Conservation (phyloP, 2,329 filamentous ascomycete species). For the Clonostachys solani region DNA sequence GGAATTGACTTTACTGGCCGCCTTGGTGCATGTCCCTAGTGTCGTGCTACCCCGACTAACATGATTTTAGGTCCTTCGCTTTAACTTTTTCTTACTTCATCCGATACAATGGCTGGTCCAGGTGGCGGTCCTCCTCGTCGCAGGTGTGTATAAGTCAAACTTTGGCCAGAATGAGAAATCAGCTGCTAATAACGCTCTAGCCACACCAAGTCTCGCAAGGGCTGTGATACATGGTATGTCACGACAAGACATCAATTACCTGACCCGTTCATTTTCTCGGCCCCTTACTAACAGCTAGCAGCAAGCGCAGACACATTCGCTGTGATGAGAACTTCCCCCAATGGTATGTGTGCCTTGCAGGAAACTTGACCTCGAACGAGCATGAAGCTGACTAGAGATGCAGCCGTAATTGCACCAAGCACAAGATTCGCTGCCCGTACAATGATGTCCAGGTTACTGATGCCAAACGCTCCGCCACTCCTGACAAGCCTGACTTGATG, state of each 20-base stretch:
- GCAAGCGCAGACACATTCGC: constrained; percentile 92
- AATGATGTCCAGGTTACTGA: constrained; percentile 74
- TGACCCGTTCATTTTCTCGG: not conserved
- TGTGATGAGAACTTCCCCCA: constrained; percentile 98
- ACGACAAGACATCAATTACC: not conserved
- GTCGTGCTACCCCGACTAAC: not conserved
- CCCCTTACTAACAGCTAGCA: constrained; percentile 13
- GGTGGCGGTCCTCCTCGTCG: constrained; percentile 86
- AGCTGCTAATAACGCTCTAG: constrained; percentile 37
- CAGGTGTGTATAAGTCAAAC: constrained; percentile 37
- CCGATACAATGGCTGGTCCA: constrained; percentile 75
- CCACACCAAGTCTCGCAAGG: constrained; percentile 98
- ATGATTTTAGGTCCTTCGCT: constrained; percentile 16
- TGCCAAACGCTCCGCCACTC: constrained; percentile 54
- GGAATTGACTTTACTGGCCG: too few relatives aligned
- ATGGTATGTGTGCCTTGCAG: constrained; percentile 58
- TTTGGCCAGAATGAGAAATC: too few relatives aligned
- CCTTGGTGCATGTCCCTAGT: too few relatives aligned
- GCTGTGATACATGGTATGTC: constrained; percentile 82
- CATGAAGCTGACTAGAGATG: not conserved
- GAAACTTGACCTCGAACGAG: too few relatives aligned
- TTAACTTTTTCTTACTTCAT: constrained; percentile 23
- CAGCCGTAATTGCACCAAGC: constrained; percentile 97
- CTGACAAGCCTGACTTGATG: constrained; percentile 67
- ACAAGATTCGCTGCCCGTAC: constrained; percentile 97